Evolutionary conservation across 148 eudicot species (phyloP).

Genomic region (Nepenthes gracilis): DNA sequence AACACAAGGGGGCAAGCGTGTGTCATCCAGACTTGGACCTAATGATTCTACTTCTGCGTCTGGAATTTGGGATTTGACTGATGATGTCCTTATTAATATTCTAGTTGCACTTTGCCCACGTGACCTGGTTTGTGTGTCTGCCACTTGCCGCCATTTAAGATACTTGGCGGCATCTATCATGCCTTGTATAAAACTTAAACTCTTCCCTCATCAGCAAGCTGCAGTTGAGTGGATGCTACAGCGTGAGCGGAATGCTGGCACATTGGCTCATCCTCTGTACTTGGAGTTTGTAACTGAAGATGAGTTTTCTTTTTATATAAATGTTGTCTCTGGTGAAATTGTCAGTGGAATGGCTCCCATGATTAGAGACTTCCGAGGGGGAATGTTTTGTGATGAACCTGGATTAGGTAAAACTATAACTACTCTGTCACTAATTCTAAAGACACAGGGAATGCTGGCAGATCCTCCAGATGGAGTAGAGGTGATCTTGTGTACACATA

Average conservation of each 20-base stretch:
- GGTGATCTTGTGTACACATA: constrained; percentile 54
- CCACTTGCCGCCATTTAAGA: constrained; percentile 75
- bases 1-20: constrained; percentile 21
- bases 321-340: constrained; percentile 67
- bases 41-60: constrained; percentile 21
- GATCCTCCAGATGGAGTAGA: constrained; percentile 60
- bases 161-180: constrained; percentile 57
- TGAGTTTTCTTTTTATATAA: constrained; percentile 49
- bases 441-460: constrained; percentile 84
- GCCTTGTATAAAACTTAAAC: constrained; percentile 88
- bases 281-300: constrained; percentile 51
- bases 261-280: constrained; percentile 61
- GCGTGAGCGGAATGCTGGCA: constrained; percentile 60
- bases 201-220: constrained; percentile 91
- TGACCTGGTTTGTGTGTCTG: constrained; percentile 68
- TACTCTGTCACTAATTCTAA: constrained; percentile 82
- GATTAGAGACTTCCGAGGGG: constrained; percentile 71
- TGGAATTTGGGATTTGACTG: constrained; percentile 63
- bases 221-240: constrained; percentile 99
- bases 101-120: constrained; percentile 38
- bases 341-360: constrained; percentile 43
- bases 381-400: constrained; percentile 98
- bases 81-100: constrained; percentile 58
- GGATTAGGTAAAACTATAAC: constrained; percentile 97
- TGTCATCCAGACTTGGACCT: constrained; percentile 40